Conservation (phyloP, 2,329 filamentous ascomycete genomes). For the Westerdykella sp. region DNA sequence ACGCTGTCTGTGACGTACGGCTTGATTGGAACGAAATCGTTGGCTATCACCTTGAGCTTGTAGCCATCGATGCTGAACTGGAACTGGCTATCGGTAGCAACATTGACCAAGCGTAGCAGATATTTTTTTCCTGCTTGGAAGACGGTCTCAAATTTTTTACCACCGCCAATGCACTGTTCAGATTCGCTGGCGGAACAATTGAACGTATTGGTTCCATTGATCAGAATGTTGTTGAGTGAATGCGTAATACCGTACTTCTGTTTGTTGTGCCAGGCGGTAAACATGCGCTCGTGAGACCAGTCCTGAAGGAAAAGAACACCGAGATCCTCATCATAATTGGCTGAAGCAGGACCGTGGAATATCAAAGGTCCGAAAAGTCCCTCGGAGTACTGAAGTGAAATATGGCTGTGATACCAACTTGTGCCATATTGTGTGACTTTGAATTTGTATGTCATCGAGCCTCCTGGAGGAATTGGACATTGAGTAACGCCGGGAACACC, state of each 20-base stretch:
- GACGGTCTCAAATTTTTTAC: conserved; percentile 28
- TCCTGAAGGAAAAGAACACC: conserved; percentile 41
- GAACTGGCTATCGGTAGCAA: conserved; percentile 36
- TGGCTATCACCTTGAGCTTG: conserved; percentile 39
- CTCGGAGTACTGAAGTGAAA: conserved; percentile 37
- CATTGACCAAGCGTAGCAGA: conserved; percentile 40
- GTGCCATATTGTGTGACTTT: conserved; percentile 37
- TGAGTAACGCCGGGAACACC: conserved; percentile 30
- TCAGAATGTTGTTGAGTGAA: conserved; percentile 38
- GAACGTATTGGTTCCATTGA: conserved; percentile 42
- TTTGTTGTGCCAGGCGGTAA: conserved; percentile 8
- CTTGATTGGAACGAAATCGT: conserved; percentile 39
- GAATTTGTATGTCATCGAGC: conserved; percentile 30
- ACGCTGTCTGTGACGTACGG: conserved; percentile 38
- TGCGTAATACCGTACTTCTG: conserved; percentile 18
- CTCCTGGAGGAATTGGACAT: conserved; percentile 22
- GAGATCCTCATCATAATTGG: conserved; percentile 40
- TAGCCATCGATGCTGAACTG: conserved; percentile 43
- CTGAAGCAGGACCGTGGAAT: conserved; percentile 38
- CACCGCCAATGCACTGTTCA: conserved; percentile 9
- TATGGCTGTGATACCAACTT: conserved; percentile 41
- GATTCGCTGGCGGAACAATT: conserved; percentile 3
- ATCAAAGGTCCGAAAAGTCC: conserved; percentile 39
- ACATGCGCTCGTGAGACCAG: conserved; percentile 36
- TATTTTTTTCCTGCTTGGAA: conserved; percentile 40